These are phyloP conservation scores for Scenedesmus sp. DNA, from an alignment of 163 green algal species.

Conservation along the genomic window DNA sequence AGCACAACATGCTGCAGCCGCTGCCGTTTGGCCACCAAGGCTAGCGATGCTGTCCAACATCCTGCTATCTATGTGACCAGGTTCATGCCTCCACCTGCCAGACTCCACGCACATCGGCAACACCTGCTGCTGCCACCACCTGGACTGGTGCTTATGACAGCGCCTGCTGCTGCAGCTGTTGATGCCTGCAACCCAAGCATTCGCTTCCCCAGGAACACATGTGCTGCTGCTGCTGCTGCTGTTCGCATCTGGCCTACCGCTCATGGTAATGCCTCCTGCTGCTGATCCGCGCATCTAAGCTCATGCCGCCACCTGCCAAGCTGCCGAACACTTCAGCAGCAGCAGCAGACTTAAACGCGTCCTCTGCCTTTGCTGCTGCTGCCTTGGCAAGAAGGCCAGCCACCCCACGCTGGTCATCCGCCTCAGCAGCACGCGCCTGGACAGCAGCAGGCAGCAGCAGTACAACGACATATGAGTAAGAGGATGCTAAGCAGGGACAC, in stretches of 20 bases:
- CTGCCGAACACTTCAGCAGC: conserved; percentile 73
- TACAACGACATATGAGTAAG: too few relatives aligned
- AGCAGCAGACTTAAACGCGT: conserved; percentile 72
- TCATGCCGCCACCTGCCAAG: conserved; percentile 56
- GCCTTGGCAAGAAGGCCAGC: conserved; percentile 45
- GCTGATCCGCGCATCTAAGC: conserved; percentile 75
- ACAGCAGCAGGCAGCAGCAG: neutral
- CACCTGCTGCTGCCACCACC: too few relatives aligned
- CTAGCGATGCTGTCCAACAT: too few relatives aligned
- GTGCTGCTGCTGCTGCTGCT: neutral
- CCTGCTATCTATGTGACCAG: too few relatives aligned
- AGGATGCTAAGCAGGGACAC: neutral
- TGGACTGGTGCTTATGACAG: too few relatives aligned
- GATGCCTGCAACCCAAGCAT: too few relatives aligned
- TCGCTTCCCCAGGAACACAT: neutral
- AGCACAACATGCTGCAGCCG: too few relatives aligned
- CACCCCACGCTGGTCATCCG: neutral
- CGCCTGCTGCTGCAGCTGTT: too few relatives aligned
- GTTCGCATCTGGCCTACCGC: neutral
- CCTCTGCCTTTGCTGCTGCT: conserved; percentile 59
- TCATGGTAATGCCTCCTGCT: conserved; percentile 79
- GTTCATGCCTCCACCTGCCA: too few relatives aligned
- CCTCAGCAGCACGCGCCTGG: conserved; percentile 26
- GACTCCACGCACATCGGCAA: too few relatives aligned
- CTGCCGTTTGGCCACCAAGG: too few relatives aligned